phyloP scores from a whole-genome alignment of 306 rosid genomes.

The Crotalaria pallida region DNA sequence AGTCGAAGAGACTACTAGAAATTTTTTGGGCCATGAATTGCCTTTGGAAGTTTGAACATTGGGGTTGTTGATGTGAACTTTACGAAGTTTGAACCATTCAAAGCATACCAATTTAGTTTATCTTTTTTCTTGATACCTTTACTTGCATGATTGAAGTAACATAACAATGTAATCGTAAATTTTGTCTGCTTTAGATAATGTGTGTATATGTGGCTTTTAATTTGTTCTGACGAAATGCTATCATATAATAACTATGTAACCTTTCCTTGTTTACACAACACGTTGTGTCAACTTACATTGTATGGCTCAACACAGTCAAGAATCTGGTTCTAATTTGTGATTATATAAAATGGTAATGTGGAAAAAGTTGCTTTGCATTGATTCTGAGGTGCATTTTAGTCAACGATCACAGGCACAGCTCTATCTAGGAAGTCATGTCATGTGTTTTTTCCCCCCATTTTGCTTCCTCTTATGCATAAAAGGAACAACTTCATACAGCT shows the following conservation, averaged over 20 bases:
- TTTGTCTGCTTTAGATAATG: not conserved
- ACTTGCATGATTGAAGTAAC: not conserved
- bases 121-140: not conserved
- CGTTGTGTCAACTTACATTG: slow-evolving; percentile 1
- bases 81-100: not conserved
- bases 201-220: not conserved
- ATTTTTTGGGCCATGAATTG: too few relatives aligned
- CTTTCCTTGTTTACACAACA: too few relatives aligned
- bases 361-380: slow-evolving; percentile 5
- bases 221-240: not conserved
- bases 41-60: not conserved
- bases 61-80: not conserved
- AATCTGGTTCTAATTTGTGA: not conserved
- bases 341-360: not conserved
- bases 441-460: not conserved
- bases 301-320: not conserved
- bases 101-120: not conserved
- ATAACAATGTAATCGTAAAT: not conserved
- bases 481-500: slow-evolving; percentile 7
- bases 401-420: not conserved
- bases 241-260: not conserved
- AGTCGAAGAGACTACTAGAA: not conserved
- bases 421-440: slow-evolving; percentile 1
- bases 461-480: slow-evolving; percentile 2
- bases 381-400: not conserved